Percentiles rank a stretch among this genome's conserved stretches.
Conservation (phyloP, 2,329 filamentous ascomycete species). For the Venturia aucupariae region DNA sequence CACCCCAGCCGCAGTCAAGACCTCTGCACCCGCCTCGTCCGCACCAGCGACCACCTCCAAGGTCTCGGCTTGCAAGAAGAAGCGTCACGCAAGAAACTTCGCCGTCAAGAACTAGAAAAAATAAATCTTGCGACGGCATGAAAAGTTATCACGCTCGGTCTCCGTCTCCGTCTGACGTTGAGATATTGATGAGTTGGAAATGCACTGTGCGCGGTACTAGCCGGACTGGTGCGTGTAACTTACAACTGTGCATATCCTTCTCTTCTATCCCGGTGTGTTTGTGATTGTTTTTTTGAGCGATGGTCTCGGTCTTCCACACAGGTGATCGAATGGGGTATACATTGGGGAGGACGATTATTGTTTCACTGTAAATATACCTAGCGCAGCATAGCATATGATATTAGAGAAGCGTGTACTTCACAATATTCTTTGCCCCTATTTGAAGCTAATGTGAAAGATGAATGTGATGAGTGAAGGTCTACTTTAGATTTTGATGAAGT, state of each 20-base stretch:
- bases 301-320: background rate
- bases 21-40: background rate
- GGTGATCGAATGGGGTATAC: background rate
- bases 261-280: background rate
- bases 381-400: background rate
- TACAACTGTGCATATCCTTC: background rate
- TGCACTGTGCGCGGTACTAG: background rate
- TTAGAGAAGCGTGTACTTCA: background rate
- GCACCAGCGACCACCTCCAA: background rate
- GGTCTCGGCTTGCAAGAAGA: slow-evolving; percentile 1
- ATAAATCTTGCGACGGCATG: background rate
- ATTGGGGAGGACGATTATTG: background rate
- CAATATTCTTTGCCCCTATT: background rate
- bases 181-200: background rate
- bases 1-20: background rate
- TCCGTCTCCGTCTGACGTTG: background rate
- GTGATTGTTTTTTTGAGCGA: background rate
- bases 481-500: no score
- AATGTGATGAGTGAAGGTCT: no score
- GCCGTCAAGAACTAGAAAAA: slow-evolving; percentile 1
- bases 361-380: background rate
- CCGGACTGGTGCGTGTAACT: background rate
- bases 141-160: background rate
- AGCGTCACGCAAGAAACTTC: slow-evolving; percentile 3
- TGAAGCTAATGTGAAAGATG: background rate